These are phyloP conservation scores for Lophiostoma macrostomum DNA, from an alignment of 495 filamentous ascomycete genomes.

Conservation along the genomic window DNA sequence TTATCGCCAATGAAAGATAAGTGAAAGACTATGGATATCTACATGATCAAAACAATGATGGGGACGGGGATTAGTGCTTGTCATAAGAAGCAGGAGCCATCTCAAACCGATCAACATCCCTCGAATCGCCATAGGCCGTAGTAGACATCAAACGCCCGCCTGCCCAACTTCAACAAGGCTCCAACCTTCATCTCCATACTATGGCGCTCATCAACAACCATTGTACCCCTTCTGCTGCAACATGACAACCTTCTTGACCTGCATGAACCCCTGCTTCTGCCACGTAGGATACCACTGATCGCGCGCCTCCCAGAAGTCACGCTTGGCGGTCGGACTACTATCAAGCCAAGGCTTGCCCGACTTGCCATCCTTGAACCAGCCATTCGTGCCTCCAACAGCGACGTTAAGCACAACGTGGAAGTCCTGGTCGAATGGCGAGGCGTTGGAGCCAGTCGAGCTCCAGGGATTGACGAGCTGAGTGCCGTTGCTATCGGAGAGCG, in stretches of 20 bases:
- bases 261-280: constrained; percentile 62
- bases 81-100: no score
- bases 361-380: constrained; percentile 73
- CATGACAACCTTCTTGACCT: constrained; percentile 72
- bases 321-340: constrained; percentile 56
- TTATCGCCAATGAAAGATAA: no score
- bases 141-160: no score
- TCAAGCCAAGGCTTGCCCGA: constrained; percentile 80
- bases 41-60: no score
- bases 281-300: constrained; percentile 74
- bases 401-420: constrained; percentile 84
- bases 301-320: constrained; percentile 70
- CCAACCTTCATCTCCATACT: no score
- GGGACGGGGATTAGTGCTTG: no score
- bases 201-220: constrained; percentile 31
- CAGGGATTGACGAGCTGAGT: constrained; percentile 65
- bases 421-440: constrained; percentile 74
- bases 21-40: no score
- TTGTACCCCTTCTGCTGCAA: constrained; percentile 62
- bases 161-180: no score
- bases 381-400: constrained; percentile 78
- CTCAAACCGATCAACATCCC: no score
- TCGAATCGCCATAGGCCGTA: no score
- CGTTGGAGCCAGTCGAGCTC: constrained; percentile 57
- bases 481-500: constrained; percentile 63